Conservation (phyloP, 495 filamentous ascomycete species). For the Tuber borchii region DNA sequence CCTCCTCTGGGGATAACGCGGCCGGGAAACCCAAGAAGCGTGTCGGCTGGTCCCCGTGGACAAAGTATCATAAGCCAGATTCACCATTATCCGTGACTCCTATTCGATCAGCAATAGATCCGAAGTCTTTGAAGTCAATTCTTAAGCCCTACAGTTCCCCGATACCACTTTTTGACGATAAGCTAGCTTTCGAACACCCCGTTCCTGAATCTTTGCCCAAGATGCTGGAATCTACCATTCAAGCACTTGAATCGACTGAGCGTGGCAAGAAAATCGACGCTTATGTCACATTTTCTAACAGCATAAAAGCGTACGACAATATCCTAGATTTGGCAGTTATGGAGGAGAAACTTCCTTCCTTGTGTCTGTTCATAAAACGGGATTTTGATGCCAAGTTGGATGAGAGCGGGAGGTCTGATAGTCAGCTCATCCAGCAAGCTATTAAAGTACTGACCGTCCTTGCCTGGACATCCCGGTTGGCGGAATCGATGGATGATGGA, state of each 20-base stretch:
- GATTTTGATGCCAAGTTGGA: conserved; percentile 57
- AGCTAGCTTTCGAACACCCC: conserved; percentile 18
- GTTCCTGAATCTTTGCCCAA: conserved; percentile 49
- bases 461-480: conserved; percentile 60
- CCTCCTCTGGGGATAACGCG: conserved; percentile 58
- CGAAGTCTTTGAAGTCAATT: conserved; percentile 74
- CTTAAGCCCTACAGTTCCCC: conserved; percentile 59
- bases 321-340: conserved; percentile 64
- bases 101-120: conserved; percentile 49
- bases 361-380: conserved; percentile 71
- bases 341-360: conserved; percentile 62
- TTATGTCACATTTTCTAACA: conserved; percentile 70
- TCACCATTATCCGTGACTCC: conserved; percentile 47
- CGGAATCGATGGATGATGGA: conserved; percentile 60
- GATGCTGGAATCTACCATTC: conserved; percentile 77
- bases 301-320: conserved; percentile 69
- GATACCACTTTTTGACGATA: conserved; percentile 39
- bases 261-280: conserved; percentile 70
- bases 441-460: conserved; percentile 68
- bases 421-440: conserved; percentile 64
- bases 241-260: conserved; percentile 67
- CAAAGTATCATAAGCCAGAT: conserved; percentile 60
- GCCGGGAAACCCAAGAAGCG: conserved; percentile 54
- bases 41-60: conserved; percentile 68
- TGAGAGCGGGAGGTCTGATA: conserved; percentile 51